Conservation (phyloP, 371 early-diverging fungal species). For the Mortierella sp. region DNA sequence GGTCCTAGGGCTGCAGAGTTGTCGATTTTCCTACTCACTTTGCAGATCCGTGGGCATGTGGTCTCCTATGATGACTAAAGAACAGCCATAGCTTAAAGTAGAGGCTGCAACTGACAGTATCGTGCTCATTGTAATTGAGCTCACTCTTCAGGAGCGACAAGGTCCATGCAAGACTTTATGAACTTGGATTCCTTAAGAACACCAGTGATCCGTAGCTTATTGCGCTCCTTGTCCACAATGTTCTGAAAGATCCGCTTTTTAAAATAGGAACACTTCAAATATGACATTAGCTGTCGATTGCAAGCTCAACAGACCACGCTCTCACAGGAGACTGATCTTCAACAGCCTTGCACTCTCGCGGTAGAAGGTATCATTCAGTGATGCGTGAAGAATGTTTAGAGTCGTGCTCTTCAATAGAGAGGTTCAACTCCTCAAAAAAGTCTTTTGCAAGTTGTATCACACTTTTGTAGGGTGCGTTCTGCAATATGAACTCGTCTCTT, state of each 20-base stretch:
- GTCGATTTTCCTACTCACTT: no score
- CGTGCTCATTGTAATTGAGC: slow-evolving; percentile 12
- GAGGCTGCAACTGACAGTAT: slow-evolving; percentile 4
- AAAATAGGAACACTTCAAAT: slow-evolving; percentile 16
- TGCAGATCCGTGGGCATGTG: slow-evolving; percentile 1
- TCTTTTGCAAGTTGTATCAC: slow-evolving; percentile 11
- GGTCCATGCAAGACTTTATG: slow-evolving; percentile 22
- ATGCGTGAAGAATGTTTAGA: slow-evolving; percentile 17
- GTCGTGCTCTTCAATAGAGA: slow-evolving; percentile 15
- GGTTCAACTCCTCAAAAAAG: slow-evolving; percentile 14
- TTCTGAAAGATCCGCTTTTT: slow-evolving; percentile 27
- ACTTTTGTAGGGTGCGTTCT: slow-evolving; percentile 7
- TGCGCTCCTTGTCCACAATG: slow-evolving; percentile 32
- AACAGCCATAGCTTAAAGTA: slow-evolving; percentile 18
- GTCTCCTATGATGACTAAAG: slow-evolving; percentile 10
- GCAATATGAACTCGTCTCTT: slow-evolving; percentile 23
- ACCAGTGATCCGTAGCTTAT: slow-evolving; percentile 22
- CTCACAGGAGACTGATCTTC: slow-evolving; percentile 11
- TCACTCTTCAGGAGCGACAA: slow-evolving; percentile 22
- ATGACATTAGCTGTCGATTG: slow-evolving; percentile 14
- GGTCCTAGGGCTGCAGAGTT: no score
- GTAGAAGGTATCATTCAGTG: slow-evolving; percentile 9
- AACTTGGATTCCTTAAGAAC: slow-evolving; percentile 23
- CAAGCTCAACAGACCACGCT: slow-evolving; percentile 12
- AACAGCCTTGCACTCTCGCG: slow-evolving; percentile 7